Evolutionary conservation across 2,329 filamentous ascomycete species (phyloP), one percentile per base, ranked within the genome.

Genomic region (Corinectria fuckeliana): DNA sequence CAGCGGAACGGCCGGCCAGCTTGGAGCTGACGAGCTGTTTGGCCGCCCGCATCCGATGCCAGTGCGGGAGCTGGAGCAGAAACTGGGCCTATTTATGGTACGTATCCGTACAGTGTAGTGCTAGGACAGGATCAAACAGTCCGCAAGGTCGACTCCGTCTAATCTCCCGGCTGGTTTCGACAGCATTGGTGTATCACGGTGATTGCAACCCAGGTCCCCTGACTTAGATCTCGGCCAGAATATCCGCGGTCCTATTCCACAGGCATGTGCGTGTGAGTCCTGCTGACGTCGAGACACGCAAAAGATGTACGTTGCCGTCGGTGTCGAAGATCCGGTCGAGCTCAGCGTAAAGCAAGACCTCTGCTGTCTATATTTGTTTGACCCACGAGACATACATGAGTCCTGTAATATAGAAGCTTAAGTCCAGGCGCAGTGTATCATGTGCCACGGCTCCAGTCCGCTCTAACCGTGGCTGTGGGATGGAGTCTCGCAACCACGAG

Each of bases 401-500:
- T 41, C 23, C 49, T 42, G 18, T 13, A 52, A 26, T 52, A 34
- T 32, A n/a, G 25, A 41, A 42, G 49, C 16, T 32, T 16, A 16
- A 44, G 20, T 26, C 34, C 26, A 20, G 21, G 20, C 28, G 26
- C 26, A 21, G 39, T 32, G 50, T 36, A 18, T 21, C 5, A 26
- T 34, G 23, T 55, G 7, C 26, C 54, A 56, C 54, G 16, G 28
- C 36, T 18, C 25, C 32, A 38, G 38, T 42, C 34, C 28, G 34
- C 36, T 41, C 42, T 36, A 56, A 34, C 21, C 49, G 42, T 38
- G 42, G 49, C 11, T n/a, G 23, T 52, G 53, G 53, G 42, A 50
- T 49, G 38, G 30, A n/a, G 53, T 54, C 51, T 47, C 30, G 50
- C 57, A 28, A 18, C 41, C 41, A 60, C 36, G 47, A 44, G 47